Evolutionary conservation across 345 rosid genomes (phyloP), one percentile per base, ranked within the genome.

Genomic region (Syzygium oleosum): DNA sequence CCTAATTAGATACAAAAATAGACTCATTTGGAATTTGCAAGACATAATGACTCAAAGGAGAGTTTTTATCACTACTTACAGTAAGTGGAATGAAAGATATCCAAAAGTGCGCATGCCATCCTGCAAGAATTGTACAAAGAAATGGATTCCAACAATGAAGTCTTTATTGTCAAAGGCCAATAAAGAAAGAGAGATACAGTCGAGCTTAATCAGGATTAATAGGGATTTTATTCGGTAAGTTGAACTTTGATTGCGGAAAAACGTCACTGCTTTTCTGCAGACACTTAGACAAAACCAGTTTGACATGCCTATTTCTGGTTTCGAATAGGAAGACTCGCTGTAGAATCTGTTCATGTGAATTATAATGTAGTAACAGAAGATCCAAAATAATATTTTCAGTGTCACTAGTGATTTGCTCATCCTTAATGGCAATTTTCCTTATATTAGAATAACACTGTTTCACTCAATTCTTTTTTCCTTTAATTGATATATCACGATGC

Each of bases 101-200:
- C 93, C 91, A 96, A 77, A 94, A 94, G 90, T 94, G 94, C 13
- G 94, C 89, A 92, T 96, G 96, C 96, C 96, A 96, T 23, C 92
- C 97, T 97, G 93, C 92, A 91, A 54, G 59, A 17, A 53, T 21
- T 55, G 59, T 27, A 55, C 9, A 1, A 55, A 17, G 63, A 63
- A 56, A 56, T 56, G 61, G 61, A 56, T 56, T 56, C 14, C 61
- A 9, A 56, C n/a, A 56, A 56, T 9, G n/a, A 23, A 9, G 61
- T 56, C 12, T 23, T 56, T 56, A 12, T 56, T 56, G 61, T 23
- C 61, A 23, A 4, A 56, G 6, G 61, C n/a, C 9, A 56, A 56
- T 56, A 56, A 4, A 56, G 4, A 56, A 4, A 56, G 61, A 23
- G 61, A 56, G 0, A 9, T 56, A 56, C 61, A 56, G 3, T 56